A percentile compares a stretch with the other conserved stretches of the same genome.
Conservation (phyloP, 495 filamentous ascomycete species). For the Neurospora hispaniola region DNA sequence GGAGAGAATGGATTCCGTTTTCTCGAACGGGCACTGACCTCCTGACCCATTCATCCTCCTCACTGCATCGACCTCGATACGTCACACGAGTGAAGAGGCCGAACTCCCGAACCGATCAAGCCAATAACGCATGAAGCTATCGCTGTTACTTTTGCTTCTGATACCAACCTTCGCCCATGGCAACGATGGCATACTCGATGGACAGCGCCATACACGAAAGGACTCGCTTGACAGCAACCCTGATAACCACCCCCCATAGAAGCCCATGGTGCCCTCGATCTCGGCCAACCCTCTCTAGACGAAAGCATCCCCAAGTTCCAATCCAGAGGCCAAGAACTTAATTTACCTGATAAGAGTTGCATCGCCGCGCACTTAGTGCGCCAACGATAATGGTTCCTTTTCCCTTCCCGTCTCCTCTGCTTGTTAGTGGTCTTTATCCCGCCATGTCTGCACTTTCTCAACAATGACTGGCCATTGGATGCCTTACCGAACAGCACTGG, state of each 20-base stretch:
- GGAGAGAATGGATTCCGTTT: background rate
- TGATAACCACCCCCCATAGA: background rate
- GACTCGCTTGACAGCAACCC: background rate
- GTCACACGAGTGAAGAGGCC: background rate
- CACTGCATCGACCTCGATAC: background rate
- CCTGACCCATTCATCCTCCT: background rate
- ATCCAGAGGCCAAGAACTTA: background rate
- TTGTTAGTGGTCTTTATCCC: background rate
- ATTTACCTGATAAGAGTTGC: background rate
- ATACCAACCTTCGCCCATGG: background rate
- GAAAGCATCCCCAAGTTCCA: background rate
- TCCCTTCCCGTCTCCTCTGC: background rate
- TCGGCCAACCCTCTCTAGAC: background rate
- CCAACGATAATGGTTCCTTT: background rate
- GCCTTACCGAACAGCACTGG: background rate
- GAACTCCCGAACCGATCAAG: background rate
- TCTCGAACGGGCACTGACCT: background rate
- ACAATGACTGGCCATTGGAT: background rate
- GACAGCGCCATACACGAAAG: background rate
- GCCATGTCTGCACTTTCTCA: background rate
- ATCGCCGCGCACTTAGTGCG: background rate
- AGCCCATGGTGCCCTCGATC: background rate
- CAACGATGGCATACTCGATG: background rate
- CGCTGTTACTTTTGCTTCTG: background rate
- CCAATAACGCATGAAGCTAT: background rate